Evolutionary conservation across 345 rosid genomes (phyloP).

Genomic region (Isatis tinctoria): DNA sequence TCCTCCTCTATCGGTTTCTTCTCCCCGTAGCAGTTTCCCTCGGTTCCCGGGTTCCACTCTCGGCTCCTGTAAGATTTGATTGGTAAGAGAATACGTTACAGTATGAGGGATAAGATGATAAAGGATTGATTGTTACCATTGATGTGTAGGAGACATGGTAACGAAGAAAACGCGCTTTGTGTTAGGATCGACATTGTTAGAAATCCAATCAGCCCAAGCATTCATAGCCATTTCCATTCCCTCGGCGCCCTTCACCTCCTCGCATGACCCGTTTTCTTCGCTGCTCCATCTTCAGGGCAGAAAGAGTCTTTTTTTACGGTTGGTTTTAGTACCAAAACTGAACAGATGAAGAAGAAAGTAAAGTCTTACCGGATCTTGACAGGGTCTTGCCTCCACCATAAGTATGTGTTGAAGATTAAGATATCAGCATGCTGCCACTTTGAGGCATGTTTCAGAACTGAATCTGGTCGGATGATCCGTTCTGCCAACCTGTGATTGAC

Average conservation of each 20-base stretch:
- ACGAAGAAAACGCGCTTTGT: constrained; percentile 69
- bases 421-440: constrained; percentile 91
- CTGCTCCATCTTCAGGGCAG: constrained; percentile 55
- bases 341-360: neutral
- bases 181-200: constrained; percentile 43
- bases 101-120: neutral
- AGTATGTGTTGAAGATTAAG: constrained; percentile 79
- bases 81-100: neutral
- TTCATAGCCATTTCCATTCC: constrained; percentile 95
- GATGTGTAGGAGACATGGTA: constrained; percentile 96
- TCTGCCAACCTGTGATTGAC: constrained; percentile 80
- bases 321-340: neutral
- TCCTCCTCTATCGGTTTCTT: constrained; percentile 52
- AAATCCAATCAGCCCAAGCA: constrained; percentile 90
- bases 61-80: constrained; percentile 46
- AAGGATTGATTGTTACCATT: constrained; percentile 34
- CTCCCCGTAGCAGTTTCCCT: constrained; percentile 82
- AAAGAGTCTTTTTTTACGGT: no score
- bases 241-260: constrained; percentile 64
- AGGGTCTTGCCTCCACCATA: constrained; percentile 99
- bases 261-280: constrained; percentile 62
- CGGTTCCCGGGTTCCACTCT: constrained; percentile 74
- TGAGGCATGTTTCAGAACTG: constrained; percentile 82
- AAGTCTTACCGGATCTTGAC: constrained; percentile 63
- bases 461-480: constrained; percentile 82